phyloP scores from a whole-genome alignment of 139 green algal genomes.

The Picochlorum sp. region DNA sequence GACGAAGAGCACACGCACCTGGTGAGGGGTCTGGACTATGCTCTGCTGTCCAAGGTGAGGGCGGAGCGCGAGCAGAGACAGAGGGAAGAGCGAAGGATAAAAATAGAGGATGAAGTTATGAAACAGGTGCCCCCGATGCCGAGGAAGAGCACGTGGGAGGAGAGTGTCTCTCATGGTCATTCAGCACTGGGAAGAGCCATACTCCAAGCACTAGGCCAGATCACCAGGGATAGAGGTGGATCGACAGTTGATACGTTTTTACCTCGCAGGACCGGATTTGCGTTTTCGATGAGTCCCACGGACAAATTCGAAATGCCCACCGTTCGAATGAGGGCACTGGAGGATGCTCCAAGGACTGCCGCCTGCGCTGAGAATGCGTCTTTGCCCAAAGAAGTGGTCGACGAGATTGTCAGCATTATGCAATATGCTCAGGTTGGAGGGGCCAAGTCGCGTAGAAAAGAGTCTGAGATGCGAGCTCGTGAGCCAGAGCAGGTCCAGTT shows the following conservation, averaged over 20 bases:
- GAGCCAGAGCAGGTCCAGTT: background rate
- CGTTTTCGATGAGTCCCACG: conserved; percentile 85
- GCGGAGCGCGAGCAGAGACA: conserved; percentile 14
- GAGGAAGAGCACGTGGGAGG: too few species aligned
- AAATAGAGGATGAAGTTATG: background rate
- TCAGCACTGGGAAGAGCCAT: background rate
- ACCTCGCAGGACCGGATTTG: conserved; percentile 16
- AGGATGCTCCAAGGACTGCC: conserved; percentile 44
- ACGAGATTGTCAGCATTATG: conserved; percentile 78
- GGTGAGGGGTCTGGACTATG: conserved; percentile 90
- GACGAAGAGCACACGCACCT: conserved; percentile 89
- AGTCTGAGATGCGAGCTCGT: background rate
- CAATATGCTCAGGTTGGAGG: conserved; percentile 58
- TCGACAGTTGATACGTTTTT: background rate
- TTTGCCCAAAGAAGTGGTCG: background rate
- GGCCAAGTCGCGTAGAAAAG: background rate
- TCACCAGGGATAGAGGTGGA: background rate
- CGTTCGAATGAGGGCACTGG: conserved; percentile 75
- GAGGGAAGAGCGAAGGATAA: background rate
- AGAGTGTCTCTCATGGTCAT: background rate
- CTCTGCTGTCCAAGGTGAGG: conserved; percentile 70
- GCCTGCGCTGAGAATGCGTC: background rate
- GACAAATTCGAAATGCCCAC: conserved; percentile 65
- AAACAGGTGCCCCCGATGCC: background rate
- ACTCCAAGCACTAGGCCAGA: background rate